These are phyloP conservation scores for Hypoxylon sp. DNA, from an alignment of 2,329 filamentous ascomycete species.

Conservation along the genomic window DNA sequence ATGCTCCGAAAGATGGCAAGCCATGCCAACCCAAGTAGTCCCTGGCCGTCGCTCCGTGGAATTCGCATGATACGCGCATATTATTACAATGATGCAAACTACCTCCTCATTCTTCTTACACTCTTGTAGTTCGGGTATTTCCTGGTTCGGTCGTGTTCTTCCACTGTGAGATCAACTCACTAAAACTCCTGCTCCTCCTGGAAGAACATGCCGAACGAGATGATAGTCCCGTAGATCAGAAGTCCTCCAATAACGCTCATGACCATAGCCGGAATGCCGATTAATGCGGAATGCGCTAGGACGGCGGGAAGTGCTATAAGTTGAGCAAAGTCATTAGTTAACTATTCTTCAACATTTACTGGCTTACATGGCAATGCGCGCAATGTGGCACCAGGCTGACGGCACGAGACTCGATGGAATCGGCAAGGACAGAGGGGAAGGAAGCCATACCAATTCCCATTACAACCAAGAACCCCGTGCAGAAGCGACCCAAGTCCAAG, in stretches of 20 bases:
- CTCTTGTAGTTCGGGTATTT: neutral
- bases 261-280: constrained; percentile 83
- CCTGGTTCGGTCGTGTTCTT: neutral
- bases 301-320: constrained; percentile 82
- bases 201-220: constrained; percentile 98
- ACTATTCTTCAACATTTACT: no score
- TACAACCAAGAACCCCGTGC: constrained; percentile 93
- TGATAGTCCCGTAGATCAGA: constrained; percentile 97
- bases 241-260: constrained; percentile 95
- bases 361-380: no score
- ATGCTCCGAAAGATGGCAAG: constrained; percentile 28
- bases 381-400: no score
- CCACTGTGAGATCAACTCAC: neutral
- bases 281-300: constrained; percentile 86
- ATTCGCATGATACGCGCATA: constrained; percentile 28
- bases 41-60: constrained; percentile 20
- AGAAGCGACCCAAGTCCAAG: constrained; percentile 92
- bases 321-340: constrained; percentile 3
- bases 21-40: constrained; percentile 28
- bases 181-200: constrained; percentile 97
- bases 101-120: neutral
- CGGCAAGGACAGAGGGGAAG: neutral
- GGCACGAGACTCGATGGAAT: neutral
- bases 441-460: constrained; percentile 84
- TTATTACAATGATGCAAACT: constrained; percentile 24